Evolutionary conservation across 768 basidiomycete genomes (phyloP).

Genomic region (Pholiota conissans): DNA sequence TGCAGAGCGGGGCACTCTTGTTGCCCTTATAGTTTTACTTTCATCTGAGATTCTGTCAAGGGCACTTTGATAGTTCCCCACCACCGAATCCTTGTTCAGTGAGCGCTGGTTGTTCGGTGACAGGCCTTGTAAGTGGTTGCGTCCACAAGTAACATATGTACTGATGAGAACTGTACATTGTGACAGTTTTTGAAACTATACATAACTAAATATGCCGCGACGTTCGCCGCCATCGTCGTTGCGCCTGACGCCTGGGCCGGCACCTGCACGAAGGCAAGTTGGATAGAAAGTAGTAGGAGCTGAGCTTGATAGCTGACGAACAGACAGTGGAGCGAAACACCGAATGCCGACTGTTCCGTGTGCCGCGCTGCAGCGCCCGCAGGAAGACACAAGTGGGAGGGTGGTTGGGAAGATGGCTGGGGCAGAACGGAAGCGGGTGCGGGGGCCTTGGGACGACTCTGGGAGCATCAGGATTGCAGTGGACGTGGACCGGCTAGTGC

Average conservation of each 20-base stretch:
- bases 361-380: conserved; percentile 44
- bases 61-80: conserved; percentile 12
- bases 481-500: conserved; percentile 47
- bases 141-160: not conserved
- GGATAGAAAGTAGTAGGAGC: not conserved
- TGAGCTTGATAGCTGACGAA: conserved; percentile 10
- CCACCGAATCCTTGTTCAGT: not conserved
- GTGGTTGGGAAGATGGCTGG: conserved; percentile 9
- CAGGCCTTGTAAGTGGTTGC: conserved; percentile 4
- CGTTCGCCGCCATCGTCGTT: conserved; percentile 69
- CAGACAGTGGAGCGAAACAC: conserved; percentile 55
- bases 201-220: conserved; percentile 51
- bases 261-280: conserved; percentile 53
- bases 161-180: not conserved
- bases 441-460: conserved; percentile 65
- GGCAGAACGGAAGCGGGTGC: conserved; percentile 21
- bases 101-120: conserved; percentile 21
- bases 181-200: not conserved
- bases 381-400: conserved; percentile 8
- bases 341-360: conserved; percentile 65
- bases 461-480: conserved; percentile 40
- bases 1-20: not conserved
- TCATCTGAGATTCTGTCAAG: conserved; percentile 7
- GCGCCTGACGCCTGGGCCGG: conserved; percentile 59
- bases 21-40: conserved; percentile 9